phyloP scores from a whole-genome alignment of 1,284 basidiomycete genomes.

The Butyriboletus appendiculatus region DNA sequence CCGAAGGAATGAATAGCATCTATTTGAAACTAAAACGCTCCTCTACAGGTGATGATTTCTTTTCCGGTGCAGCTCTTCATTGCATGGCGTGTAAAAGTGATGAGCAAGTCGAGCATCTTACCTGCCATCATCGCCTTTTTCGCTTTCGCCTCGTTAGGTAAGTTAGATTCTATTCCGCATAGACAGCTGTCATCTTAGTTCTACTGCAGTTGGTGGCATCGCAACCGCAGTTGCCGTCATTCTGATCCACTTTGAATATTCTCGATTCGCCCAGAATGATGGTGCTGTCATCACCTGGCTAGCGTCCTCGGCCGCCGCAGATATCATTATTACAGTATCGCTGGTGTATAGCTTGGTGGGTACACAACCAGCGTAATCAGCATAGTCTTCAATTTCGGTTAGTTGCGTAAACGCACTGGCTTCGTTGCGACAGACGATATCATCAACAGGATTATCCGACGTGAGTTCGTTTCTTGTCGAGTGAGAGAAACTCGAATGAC shows the following conservation, averaged over 20 bases:
- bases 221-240: conserved; percentile 41
- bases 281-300: conserved; percentile 50
- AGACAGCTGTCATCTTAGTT: background rate
- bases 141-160: conserved; percentile 42
- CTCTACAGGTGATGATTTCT: conserved; percentile 44
- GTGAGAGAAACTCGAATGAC: background rate
- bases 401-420: conserved; percentile 19
- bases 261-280: conserved; percentile 21
- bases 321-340: conserved; percentile 47
- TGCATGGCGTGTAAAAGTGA: conserved; percentile 48
- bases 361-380: background rate
- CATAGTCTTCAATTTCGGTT: background rate
- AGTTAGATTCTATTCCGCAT: conserved; percentile 3
- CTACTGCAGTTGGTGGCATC: conserved; percentile 43
- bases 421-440: conserved; percentile 16
- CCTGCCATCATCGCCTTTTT: conserved; percentile 40
- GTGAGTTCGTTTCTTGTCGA: conserved; percentile 2
- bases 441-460: conserved; percentile 19
- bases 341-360: conserved; percentile 47
- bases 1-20: background rate
- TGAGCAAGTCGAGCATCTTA: conserved; percentile 44
- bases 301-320: conserved; percentile 44
- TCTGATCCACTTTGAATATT: conserved; percentile 12
- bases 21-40: background rate
- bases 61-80: conserved; percentile 55